Evolutionary conservation across 1,284 basidiomycete genomes (phyloP).

Genomic region (Leccinum subspadiceum): DNA sequence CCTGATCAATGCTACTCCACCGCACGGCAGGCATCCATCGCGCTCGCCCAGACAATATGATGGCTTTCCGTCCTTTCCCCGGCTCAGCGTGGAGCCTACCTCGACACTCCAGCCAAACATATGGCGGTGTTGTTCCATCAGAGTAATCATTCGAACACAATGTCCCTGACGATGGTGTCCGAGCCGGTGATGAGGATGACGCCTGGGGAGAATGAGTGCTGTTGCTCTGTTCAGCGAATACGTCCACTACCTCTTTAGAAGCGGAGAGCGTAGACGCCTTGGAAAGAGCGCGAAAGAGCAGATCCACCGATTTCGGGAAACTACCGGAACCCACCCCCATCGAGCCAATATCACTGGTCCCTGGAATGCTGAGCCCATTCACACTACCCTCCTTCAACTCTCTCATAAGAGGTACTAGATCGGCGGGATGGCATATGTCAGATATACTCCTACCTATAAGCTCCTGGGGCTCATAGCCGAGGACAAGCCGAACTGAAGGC

Average conservation of each 20-base stretch:
- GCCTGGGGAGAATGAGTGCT: neutral
- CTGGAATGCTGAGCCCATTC: slow-evolving; percentile 23
- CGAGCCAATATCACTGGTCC: slow-evolving; percentile 16
- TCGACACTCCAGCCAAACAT: slow-evolving; percentile 86
- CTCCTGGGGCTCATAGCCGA: slow-evolving; percentile 82
- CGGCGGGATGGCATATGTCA: slow-evolving; percentile 85
- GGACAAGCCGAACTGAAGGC: slow-evolving; percentile 69
- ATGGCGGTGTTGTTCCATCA: slow-evolving; percentile 41
- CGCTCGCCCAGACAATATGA: slow-evolving; percentile 77
- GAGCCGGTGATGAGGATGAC: neutral
- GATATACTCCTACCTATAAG: slow-evolving; percentile 76
- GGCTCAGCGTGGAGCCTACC: slow-evolving; percentile 85
- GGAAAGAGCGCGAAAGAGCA: slow-evolving; percentile 74
- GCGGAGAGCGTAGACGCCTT: slow-evolving; percentile 36
- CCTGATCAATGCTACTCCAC: slow-evolving; percentile 56
- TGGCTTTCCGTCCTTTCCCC: slow-evolving; percentile 87
- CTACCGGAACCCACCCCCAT: slow-evolving; percentile 6
- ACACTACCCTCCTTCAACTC: slow-evolving; percentile 84
- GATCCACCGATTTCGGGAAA: slow-evolving; percentile 53
- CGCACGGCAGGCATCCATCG: slow-evolving; percentile 62
- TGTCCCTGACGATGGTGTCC: slow-evolving; percentile 5
- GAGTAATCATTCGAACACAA: neutral
- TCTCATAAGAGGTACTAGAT: slow-evolving; percentile 87
- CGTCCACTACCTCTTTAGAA: neutral
- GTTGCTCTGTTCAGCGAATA: neutral